Evolutionary conservation across 805 yeast genomes (phyloP).

Genomic region (Candida railenensis): DNA sequence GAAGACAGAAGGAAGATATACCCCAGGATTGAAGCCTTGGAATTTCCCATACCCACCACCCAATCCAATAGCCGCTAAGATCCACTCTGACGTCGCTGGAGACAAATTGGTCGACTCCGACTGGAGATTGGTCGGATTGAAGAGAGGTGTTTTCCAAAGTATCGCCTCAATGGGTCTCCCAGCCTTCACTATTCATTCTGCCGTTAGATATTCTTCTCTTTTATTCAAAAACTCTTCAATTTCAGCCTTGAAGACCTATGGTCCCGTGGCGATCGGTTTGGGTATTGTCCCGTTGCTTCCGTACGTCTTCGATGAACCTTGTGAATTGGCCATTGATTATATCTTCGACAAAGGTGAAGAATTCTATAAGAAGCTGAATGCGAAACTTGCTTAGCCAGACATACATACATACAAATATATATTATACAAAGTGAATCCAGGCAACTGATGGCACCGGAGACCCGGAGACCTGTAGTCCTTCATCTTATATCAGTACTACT

Average conservation of each 20-base stretch:
- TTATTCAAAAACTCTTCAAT: constrained; percentile 57
- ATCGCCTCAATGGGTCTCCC: constrained; percentile 87
- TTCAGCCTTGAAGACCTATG: constrained; percentile 54
- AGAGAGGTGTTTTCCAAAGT: constrained; percentile 78
- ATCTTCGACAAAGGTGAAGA: constrained; percentile 54
- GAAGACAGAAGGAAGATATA: constrained; percentile 63
- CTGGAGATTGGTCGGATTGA: constrained; percentile 63
- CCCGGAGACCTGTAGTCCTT: too few relatives aligned
- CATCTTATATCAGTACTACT: too few relatives aligned
- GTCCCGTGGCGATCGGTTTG: constrained; percentile 78
- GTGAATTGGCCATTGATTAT: constrained; percentile 65
- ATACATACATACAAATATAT: too few relatives aligned
- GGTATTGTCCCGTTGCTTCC: constrained; percentile 78
- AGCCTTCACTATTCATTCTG: constrained; percentile 78
- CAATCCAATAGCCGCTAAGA: constrained; percentile 36
- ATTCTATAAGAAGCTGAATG: constrained; percentile 13
- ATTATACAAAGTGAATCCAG: too few relatives aligned
- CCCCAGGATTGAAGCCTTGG: constrained; percentile 70
- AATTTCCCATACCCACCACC: constrained; percentile 44
- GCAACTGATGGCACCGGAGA: too few relatives aligned
- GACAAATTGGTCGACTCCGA: constrained; percentile 47
- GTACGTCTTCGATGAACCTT: constrained; percentile 78
- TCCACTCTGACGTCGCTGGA: constrained; percentile 19
- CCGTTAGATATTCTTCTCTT: constrained; percentile 67
- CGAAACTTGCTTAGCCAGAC: too few relatives aligned